These are phyloP conservation scores for Geotrichum citri-aurantii DNA, from an alignment of 1,139 yeast genomes.

Conservation along the genomic window DNA sequence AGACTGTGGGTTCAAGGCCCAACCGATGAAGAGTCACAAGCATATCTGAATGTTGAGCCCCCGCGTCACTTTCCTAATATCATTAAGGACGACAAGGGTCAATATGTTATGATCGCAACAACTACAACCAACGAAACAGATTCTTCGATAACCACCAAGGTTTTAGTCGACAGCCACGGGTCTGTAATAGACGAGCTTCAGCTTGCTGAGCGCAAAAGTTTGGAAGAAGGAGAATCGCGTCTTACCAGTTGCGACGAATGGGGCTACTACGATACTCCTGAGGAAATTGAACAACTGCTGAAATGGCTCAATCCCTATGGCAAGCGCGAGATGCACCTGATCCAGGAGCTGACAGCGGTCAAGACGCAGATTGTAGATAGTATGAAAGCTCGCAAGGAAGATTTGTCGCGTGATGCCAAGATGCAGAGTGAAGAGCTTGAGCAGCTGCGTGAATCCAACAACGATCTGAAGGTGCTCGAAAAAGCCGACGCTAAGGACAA, in stretches of 20 bases:
- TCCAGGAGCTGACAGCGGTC: conserved; percentile 49
- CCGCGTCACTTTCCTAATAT: conserved; percentile 16
- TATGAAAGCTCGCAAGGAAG: conserved; percentile 51
- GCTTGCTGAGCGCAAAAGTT: conserved; percentile 49
- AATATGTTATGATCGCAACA: conserved; percentile 31
- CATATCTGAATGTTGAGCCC: conserved; percentile 37
- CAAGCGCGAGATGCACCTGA: conserved; percentile 59
- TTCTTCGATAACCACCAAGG: conserved; percentile 21
- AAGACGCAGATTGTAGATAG: conserved; percentile 53
- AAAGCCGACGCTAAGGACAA: conserved; percentile 27
- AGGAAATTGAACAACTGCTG: conserved; percentile 52
- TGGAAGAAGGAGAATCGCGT: conserved; percentile 62
- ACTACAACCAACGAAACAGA: conserved; percentile 34
- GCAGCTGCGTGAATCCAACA: conserved; percentile 30
- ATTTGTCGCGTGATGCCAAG: conserved; percentile 36
- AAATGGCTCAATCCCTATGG: conserved; percentile 76
- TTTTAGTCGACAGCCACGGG: conserved; percentile 26
- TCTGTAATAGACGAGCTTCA: conserved; percentile 23
- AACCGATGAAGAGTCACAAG: conserved; percentile 51
- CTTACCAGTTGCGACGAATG: conserved; percentile 52
- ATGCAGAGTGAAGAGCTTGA: conserved; percentile 24
- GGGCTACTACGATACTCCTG: conserved; percentile 63
- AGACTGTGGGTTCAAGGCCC: conserved; percentile 95
- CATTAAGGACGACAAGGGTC: conserved; percentile 23
- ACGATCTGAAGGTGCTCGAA: conserved; percentile 23